Conservation (phyloP, 805 yeast genomes). For the Myxozyma sirexii region DNA sequence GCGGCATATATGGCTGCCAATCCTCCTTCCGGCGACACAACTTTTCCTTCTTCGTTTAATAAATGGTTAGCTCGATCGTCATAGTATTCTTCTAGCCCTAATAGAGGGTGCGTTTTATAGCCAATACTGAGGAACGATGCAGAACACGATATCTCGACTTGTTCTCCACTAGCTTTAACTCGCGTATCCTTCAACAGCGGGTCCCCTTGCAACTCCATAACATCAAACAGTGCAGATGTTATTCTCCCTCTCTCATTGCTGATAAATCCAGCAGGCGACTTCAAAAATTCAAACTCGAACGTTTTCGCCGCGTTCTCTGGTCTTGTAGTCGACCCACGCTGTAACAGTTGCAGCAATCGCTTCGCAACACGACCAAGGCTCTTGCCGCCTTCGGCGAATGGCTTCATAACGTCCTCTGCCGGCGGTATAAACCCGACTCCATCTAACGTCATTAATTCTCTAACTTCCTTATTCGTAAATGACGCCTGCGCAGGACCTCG, state of each 20-base stretch:
- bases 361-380: conserved; percentile 57
- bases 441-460: conserved; percentile 73
- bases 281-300: conserved; percentile 74
- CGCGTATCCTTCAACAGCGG: conserved; percentile 51
- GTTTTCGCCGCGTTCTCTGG: conserved; percentile 36
- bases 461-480: conserved; percentile 86
- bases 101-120: conserved; percentile 67
- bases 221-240: conserved; percentile 37
- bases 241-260: conserved; percentile 35
- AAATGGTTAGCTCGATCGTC: conserved; percentile 50
- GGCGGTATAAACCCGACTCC: conserved; percentile 53
- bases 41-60: conserved; percentile 23
- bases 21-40: conserved; percentile 3
- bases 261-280: conserved; percentile 60
- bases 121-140: conserved; percentile 82
- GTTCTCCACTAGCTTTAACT: conserved; percentile 46
- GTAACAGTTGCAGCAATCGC: conserved; percentile 65
- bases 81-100: conserved; percentile 54
- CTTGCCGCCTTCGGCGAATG: conserved; percentile 38
- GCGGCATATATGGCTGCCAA: conserved; percentile 58
- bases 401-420: conserved; percentile 41
- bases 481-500: conserved; percentile 74
- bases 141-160: conserved; percentile 51
- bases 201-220: conserved; percentile 46
- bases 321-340: conserved; percentile 51